phyloP scores from a whole-genome alignment of 2,329 filamentous ascomycete species.

The Aspergillus sp. region DNA sequence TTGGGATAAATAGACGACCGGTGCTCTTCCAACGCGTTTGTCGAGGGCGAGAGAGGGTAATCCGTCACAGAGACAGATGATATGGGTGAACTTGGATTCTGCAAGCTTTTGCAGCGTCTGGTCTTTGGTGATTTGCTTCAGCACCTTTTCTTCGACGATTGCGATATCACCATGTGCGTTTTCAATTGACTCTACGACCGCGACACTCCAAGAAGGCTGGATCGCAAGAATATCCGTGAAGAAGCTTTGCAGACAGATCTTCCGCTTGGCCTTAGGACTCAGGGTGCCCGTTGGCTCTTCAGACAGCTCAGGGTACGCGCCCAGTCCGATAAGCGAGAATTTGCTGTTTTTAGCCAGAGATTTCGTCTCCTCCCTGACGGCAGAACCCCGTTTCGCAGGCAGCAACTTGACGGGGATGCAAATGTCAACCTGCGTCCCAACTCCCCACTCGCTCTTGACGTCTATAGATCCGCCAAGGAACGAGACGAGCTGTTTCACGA shows the following conservation, averaged over 20 bases:
- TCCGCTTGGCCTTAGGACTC: constrained; percentile 31
- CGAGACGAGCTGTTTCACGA: constrained; percentile 62
- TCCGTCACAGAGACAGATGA: constrained; percentile 24
- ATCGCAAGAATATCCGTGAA: constrained; percentile 25
- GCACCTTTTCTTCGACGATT: constrained; percentile 28
- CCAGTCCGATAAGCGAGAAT: constrained; percentile 31
- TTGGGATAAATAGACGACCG: constrained; percentile 18
- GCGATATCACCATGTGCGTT: constrained; percentile 29
- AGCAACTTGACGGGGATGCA: constrained; percentile 27
- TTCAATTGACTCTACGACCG: constrained; percentile 25
- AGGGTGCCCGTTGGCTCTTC: constrained; percentile 34
- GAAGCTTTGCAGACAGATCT: constrained; percentile 31
- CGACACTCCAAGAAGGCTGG: constrained; percentile 25
- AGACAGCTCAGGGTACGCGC: constrained; percentile 29
- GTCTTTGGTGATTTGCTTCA: constrained; percentile 13
- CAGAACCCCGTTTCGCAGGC: background rate
- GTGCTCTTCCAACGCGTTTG: background rate
- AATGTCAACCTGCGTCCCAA: constrained; percentile 31
- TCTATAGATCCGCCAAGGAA: constrained; percentile 61
- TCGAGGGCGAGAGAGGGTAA: background rate
- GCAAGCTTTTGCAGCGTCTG: background rate
- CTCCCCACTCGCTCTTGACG: constrained; percentile 46
- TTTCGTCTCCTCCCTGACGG: background rate
- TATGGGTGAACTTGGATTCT: constrained; percentile 19
- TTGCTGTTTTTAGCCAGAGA: background rate